phyloP scores from a whole-genome alignment of 2,329 filamentous ascomycete species.

The Leptographium lundbergii region DNA sequence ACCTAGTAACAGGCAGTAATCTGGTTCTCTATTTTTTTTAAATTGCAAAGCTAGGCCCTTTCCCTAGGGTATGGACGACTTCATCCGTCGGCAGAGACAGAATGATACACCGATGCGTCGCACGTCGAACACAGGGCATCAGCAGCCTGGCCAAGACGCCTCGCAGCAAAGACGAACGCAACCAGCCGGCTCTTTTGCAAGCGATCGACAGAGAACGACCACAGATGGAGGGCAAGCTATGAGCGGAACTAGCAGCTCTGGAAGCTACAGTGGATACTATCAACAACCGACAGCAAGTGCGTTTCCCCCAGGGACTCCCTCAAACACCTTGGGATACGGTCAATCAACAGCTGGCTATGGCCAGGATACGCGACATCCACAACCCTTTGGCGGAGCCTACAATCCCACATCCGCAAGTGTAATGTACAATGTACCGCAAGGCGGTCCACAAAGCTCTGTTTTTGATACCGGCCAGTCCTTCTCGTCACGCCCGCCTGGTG shows the following conservation, averaged over 20 bases:
- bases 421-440: conserved; percentile 67
- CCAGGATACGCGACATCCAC: conserved; percentile 45
- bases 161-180: conserved; percentile 34
- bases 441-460: conserved; percentile 43
- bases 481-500: conserved; percentile 61
- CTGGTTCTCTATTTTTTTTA: too few species aligned
- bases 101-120: conserved; percentile 58
- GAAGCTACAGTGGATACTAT: conserved; percentile 47
- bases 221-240: not conserved
- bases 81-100: conserved; percentile 60
- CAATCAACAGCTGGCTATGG: conserved; percentile 46
- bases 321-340: conserved; percentile 42
- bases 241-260: conserved; percentile 35
- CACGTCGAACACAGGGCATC: conserved; percentile 40
- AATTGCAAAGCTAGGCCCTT: too few species aligned
- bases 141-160: conserved; percentile 31
- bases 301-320: conserved; percentile 44
- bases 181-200: conserved; percentile 28
- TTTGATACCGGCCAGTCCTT: conserved; percentile 71
- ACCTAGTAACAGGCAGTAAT: too few species aligned
- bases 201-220: conserved; percentile 3
- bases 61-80: conserved; percentile 55
- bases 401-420: conserved; percentile 50
- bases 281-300: conserved; percentile 34
- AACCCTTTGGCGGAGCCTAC: conserved; percentile 42